Percentiles rank a stretch among this genome's conserved stretches.
phyloP scores from a whole-genome alignment of 352 stramenopile genomes.

The Phytophthora sp. region DNA sequence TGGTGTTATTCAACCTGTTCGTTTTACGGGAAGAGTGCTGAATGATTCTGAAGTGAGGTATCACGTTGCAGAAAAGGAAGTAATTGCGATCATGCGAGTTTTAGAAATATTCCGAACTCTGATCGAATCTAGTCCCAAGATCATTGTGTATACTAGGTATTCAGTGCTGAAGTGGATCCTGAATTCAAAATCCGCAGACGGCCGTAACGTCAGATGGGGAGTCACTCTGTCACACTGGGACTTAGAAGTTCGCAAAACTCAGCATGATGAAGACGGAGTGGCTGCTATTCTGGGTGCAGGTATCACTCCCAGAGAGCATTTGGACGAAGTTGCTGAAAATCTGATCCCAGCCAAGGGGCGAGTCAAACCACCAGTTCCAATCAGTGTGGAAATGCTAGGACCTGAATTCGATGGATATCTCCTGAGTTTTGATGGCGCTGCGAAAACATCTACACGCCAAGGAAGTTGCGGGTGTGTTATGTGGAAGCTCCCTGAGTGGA shows the following conservation, averaged over 20 bases:
- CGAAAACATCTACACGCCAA: neutral
- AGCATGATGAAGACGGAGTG: no score
- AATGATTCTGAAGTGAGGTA: no score
- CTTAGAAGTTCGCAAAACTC: conserved; percentile 1
- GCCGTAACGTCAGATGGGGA: neutral
- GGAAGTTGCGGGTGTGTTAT: conserved; percentile 12
- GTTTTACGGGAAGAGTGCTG: no score
- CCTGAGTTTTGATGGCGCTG: conserved; percentile 16
- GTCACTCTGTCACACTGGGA: no score
- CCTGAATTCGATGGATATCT: neutral
- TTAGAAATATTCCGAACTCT: neutral
- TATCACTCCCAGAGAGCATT: conserved; percentile 17
- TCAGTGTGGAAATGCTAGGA: conserved; percentile 12
- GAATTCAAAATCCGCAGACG: neutral
- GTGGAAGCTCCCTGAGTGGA: conserved; percentile 10
- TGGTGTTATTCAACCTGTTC: no score
- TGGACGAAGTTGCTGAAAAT: conserved; percentile 2
- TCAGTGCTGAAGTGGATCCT: conserved; percentile 10
- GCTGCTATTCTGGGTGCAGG: no score
- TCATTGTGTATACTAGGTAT: conserved; percentile 6
- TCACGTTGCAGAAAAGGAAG: no score
- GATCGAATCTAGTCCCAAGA: neutral
- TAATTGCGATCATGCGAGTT: neutral
- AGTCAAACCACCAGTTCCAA: neutral
- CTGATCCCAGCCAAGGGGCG: conserved; percentile 16